Evolutionary conservation across 768 basidiomycete species (phyloP).

Genomic region (Naganishia onofrii): DNA sequence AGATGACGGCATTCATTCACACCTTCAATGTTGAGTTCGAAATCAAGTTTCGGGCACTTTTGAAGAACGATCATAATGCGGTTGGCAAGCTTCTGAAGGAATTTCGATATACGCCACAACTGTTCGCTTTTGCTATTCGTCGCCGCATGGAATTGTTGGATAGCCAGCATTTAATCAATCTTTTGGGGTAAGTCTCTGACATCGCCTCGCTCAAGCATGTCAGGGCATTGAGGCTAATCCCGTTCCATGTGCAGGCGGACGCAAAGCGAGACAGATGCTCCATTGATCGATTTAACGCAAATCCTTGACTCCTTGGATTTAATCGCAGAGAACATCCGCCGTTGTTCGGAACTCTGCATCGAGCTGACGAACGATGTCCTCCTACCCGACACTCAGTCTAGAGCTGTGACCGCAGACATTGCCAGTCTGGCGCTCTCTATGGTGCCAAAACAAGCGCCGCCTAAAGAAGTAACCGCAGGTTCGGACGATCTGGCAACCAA

Average conservation of each 20-base stretch:
- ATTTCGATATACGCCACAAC: background rate
- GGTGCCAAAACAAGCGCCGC: background rate
- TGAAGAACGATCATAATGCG: background rate
- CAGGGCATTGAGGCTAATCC: background rate
- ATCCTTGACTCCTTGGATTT: background rate
- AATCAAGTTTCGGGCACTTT: background rate
- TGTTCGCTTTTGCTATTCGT: background rate
- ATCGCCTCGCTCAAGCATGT: background rate
- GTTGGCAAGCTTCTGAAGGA: background rate
- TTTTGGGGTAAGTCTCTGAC: background rate
- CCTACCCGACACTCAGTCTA: background rate
- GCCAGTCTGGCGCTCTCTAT: background rate
- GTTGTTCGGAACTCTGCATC: background rate
- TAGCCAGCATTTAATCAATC: background rate
- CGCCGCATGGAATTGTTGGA: constrained; percentile 9
- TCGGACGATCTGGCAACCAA: too few relatives aligned
- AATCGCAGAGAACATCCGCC: background rate
- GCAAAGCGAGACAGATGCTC: background rate
- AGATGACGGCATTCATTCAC: background rate
- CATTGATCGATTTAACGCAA: constrained; percentile 4
- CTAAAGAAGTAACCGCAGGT: background rate
- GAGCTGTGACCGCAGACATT: background rate
- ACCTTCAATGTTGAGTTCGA: background rate
- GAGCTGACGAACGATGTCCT: background rate
- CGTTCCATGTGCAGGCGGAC: background rate